These are phyloP conservation scores for Vanrija sp. DNA, from an alignment of 1,284 basidiomycete genomes.

Conservation along the genomic window DNA sequence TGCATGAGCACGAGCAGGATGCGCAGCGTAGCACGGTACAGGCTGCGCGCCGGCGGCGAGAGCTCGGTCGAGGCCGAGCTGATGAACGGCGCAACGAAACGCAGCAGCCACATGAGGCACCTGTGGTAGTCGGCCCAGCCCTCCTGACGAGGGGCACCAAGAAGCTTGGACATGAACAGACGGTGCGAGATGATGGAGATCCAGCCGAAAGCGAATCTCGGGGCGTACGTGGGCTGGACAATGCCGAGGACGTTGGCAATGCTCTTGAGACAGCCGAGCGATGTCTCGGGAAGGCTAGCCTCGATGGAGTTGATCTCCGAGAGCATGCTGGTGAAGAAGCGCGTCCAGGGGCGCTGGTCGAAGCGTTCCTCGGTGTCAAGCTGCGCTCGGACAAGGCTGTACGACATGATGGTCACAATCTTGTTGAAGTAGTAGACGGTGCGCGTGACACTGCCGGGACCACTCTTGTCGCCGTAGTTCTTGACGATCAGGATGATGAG, in stretches of 20 bases:
- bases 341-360: conserved; percentile 97
- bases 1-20: conserved; percentile 91
- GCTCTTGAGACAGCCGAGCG: conserved; percentile 82
- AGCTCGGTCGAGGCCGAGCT: conserved; percentile 65
- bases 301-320: conserved; percentile 87
- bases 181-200: conserved; percentile 93
- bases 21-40: conserved; percentile 89
- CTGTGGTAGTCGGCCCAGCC: conserved; percentile 97
- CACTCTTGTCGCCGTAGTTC: conserved; percentile 74
- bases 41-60: conserved; percentile 74
- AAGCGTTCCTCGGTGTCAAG: conserved; percentile 88
- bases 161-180: conserved; percentile 93
- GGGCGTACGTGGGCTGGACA: conserved; percentile 93
- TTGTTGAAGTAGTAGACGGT: conserved; percentile 98
- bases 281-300: conserved; percentile 74
- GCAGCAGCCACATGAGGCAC: conserved; percentile 84
- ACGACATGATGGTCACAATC: conserved; percentile 93
- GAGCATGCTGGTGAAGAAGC: conserved; percentile 95
- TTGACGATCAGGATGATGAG: conserved; percentile 98
- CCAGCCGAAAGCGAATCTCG: conserved; percentile 98
- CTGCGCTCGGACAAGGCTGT: conserved; percentile 91
- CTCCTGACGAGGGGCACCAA: conserved; percentile 53
- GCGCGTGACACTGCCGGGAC: conserved; percentile 73
- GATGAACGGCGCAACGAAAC: conserved; percentile 90
- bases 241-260: conserved; percentile 94